Conservation (phyloP, 441 rosid species). For the Biscutella laevigata region DNA sequence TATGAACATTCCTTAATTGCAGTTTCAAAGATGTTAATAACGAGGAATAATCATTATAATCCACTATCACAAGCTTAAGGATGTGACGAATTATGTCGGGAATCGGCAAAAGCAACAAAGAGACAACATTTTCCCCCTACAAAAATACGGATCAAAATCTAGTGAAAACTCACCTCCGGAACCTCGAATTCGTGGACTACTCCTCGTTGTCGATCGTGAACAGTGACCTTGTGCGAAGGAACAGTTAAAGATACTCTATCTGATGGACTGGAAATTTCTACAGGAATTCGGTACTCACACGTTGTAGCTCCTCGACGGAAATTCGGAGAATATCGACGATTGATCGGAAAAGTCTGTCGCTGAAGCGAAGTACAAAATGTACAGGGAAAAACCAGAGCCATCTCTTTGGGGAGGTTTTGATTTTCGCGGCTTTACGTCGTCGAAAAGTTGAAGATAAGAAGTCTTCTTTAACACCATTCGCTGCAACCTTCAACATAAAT, state of each 20-base stretch:
- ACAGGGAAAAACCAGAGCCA: slow-evolving; percentile 18
- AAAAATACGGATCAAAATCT: not conserved
- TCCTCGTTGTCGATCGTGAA: slow-evolving; percentile 71
- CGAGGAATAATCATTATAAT: not conserved
- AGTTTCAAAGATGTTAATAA: too few species aligned
- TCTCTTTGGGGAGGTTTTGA: slow-evolving; percentile 6
- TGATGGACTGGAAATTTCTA: slow-evolving; percentile 29
- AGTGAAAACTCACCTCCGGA: slow-evolving; percentile 49
- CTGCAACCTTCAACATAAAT: too few species aligned
- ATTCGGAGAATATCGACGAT: slow-evolving; percentile 9
- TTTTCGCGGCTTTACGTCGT: slow-evolving; percentile 22
- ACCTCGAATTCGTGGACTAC: slow-evolving; percentile 67
- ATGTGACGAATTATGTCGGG: not conserved
- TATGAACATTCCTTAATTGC: not conserved
- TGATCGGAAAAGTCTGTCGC: slow-evolving; percentile 7
- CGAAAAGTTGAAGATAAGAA: slow-evolving; percentile 23
- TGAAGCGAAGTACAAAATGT: slow-evolving; percentile 21
- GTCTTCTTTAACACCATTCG: not conserved
- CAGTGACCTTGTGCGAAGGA: slow-evolving; percentile 69
- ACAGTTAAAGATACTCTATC: slow-evolving; percentile 27
- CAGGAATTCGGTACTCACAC: slow-evolving; percentile 46
- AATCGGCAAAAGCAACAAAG: not conserved
- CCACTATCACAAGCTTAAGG: not conserved
- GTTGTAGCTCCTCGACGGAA: slow-evolving; percentile 28
- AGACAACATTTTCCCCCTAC: not conserved